A percentile compares a stretch with the other conserved stretches of the same genome.
Evolutionary conservation across 2,329 filamentous ascomycete species (phyloP).

Genomic region (Aureobasidium sp.): DNA sequence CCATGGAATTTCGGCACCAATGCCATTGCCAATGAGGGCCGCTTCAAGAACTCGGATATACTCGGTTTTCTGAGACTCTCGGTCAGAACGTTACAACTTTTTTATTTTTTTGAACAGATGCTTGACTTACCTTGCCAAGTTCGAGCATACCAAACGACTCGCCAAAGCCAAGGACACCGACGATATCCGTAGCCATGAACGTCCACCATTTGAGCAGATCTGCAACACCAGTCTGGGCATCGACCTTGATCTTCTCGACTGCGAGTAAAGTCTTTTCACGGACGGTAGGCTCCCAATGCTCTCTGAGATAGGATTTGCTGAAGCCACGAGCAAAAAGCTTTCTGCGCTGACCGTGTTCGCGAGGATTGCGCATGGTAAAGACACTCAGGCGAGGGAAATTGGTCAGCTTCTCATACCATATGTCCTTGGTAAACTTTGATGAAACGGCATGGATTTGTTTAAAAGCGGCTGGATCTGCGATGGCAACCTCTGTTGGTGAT

Average conservation of each 20-base stretch:
- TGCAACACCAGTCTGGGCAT: conserved; percentile 21
- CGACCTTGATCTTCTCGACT: conserved; percentile 23
- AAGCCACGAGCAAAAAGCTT: conserved; percentile 27
- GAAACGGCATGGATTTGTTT: conserved; percentile 24
- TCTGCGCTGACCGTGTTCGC: conserved; percentile 24
- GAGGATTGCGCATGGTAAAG: conserved; percentile 28
- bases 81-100: not conserved
- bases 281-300: conserved; percentile 26
- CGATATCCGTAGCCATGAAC: conserved; percentile 29
- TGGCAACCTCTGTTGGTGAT: conserved; percentile 23
- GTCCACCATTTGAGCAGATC: conserved; percentile 31
- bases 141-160: conserved; percentile 29
- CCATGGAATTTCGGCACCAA: conserved; percentile 23
- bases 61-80: conserved; percentile 12
- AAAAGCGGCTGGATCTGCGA: conserved; percentile 22
- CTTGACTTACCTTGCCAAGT: conserved; percentile 22
- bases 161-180: conserved; percentile 28
- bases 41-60: conserved; percentile 24
- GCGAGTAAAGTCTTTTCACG: conserved; percentile 23
- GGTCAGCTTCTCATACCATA: conserved; percentile 23
- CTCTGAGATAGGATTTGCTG: conserved; percentile 24
- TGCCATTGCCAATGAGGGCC: conserved; percentile 20
- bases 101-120: no score
- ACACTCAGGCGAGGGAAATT: conserved; percentile 20
- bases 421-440: conserved; percentile 21